Evolutionary conservation across 768 basidiomycete genomes (phyloP).

Genomic region (Leccinum subtestaceum): DNA sequence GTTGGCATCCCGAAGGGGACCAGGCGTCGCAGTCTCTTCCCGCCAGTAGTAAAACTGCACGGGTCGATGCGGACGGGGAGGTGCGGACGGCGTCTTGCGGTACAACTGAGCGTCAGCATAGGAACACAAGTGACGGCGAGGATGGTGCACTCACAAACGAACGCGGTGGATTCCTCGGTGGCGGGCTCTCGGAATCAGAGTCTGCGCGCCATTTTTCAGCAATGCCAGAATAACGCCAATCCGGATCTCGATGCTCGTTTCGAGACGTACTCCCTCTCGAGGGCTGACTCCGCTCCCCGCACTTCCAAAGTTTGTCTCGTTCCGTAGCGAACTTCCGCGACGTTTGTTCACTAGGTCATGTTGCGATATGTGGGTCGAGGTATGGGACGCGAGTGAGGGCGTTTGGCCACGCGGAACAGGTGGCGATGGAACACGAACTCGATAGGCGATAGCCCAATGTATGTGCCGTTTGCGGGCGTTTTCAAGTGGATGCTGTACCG

Average conservation of each 20-base stretch:
- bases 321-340: conserved; percentile 23
- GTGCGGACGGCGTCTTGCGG: conserved; percentile 17
- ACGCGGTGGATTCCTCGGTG: conserved; percentile 18
- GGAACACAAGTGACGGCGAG: not conserved
- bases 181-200: conserved; percentile 17
- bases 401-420: conserved; percentile 14
- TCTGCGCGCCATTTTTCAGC: conserved; percentile 33
- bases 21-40: conserved; percentile 28
- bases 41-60: conserved; percentile 23
- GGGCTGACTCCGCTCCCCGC: conserved; percentile 24
- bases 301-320: conserved; percentile 22
- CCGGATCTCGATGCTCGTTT: conserved; percentile 16
- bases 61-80: conserved; percentile 12
- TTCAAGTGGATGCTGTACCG: too few species aligned
- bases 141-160: conserved; percentile 18
- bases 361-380: conserved; percentile 32
- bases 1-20: conserved; percentile 24
- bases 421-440: not conserved
- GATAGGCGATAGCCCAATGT: too few species aligned
- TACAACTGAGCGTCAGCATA: conserved; percentile 6
- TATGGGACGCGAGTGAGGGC: conserved; percentile 24
- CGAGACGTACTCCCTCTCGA: conserved; percentile 18
- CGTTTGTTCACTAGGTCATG: conserved; percentile 30
- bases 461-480: too few species aligned
- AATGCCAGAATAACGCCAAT: conserved; percentile 16